Evolutionary conservation across 2,329 filamentous ascomycete genomes (phyloP).

Genomic region (Ophiostoma sp.): DNA sequence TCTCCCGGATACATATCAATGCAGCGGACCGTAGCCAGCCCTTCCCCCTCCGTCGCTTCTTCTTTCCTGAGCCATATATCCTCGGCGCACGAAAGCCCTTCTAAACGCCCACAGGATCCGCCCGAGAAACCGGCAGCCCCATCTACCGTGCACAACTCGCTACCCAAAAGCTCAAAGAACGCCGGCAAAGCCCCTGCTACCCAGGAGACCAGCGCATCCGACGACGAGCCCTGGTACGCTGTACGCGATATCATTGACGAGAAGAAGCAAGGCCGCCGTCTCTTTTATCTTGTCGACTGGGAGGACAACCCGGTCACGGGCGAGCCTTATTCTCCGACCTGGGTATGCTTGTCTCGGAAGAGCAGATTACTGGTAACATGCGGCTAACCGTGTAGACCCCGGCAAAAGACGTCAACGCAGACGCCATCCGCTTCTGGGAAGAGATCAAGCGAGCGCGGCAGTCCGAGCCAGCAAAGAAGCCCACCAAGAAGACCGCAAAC

Average conservation of each 20-base stretch:
- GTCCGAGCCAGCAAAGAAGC: background rate
- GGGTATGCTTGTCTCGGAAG: slow-evolving; percentile 39
- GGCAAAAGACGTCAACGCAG: slow-evolving; percentile 30
- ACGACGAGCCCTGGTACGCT: slow-evolving; percentile 28
- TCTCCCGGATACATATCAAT: background rate
- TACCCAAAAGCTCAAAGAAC: background rate
- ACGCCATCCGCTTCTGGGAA: slow-evolving; percentile 32
- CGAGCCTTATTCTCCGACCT: slow-evolving; percentile 43
- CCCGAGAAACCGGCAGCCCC: background rate
- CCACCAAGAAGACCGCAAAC: background rate
- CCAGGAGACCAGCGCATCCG: background rate
- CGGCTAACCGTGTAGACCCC: background rate
- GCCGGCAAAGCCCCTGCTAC: background rate
- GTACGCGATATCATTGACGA: slow-evolving; percentile 38
- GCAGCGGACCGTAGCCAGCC: background rate
- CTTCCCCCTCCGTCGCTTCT: background rate
- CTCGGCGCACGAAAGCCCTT: background rate
- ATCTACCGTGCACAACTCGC: background rate
- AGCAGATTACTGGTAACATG: background rate
- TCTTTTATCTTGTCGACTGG: slow-evolving; percentile 54
- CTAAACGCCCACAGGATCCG: background rate
- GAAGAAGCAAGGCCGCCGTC: slow-evolving; percentile 31
- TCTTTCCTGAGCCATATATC: slow-evolving; percentile 2
- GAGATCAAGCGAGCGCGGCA: slow-evolving; percentile 7
- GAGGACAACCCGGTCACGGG: slow-evolving; percentile 46